phyloP scores from a whole-genome alignment of 2,329 filamentous ascomycete genomes.

The Paecilomyces fulvus region DNA sequence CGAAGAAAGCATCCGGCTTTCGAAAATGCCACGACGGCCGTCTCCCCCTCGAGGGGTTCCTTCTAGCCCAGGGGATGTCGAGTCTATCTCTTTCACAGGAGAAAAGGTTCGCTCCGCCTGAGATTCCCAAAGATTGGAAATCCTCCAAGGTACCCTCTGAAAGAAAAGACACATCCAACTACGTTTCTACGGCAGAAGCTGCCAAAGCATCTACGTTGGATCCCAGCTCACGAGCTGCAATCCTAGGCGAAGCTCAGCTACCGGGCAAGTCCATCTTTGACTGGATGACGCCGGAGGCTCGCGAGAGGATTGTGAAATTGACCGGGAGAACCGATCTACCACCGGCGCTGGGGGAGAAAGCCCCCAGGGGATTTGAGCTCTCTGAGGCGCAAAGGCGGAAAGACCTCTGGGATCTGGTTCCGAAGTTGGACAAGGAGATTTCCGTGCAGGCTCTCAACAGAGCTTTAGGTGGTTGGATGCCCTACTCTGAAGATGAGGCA shows the following conservation, averaged over 20 bases:
- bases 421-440: conserved; percentile 56
- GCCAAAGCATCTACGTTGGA: conserved; percentile 70
- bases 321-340: conserved; percentile 73
- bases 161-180: conserved; percentile 31
- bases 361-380: conserved; percentile 54
- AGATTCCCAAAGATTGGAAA: conserved; percentile 56
- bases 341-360: conserved; percentile 63
- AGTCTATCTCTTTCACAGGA: conserved; percentile 40
- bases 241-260: conserved; percentile 71
- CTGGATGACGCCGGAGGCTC: conserved; percentile 69
- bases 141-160: conserved; percentile 45
- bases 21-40: conserved; percentile 77
- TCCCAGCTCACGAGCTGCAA: conserved; percentile 64
- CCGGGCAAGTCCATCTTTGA: conserved; percentile 95
- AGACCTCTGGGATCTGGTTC: conserved; percentile 51
- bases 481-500: conserved; percentile 71
- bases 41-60: conserved; percentile 70
- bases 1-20: conserved; percentile 40
- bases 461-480: conserved; percentile 60
- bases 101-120: conserved; percentile 37
- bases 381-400: conserved; percentile 56
- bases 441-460: conserved; percentile 61
- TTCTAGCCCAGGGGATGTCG: conserved; percentile 52
- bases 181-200: conserved; percentile 64
- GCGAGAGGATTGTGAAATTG: conserved; percentile 65